Evolutionary conservation across 1,284 basidiomycete species (phyloP).

Genomic region (Rugosomyces carneus): DNA sequence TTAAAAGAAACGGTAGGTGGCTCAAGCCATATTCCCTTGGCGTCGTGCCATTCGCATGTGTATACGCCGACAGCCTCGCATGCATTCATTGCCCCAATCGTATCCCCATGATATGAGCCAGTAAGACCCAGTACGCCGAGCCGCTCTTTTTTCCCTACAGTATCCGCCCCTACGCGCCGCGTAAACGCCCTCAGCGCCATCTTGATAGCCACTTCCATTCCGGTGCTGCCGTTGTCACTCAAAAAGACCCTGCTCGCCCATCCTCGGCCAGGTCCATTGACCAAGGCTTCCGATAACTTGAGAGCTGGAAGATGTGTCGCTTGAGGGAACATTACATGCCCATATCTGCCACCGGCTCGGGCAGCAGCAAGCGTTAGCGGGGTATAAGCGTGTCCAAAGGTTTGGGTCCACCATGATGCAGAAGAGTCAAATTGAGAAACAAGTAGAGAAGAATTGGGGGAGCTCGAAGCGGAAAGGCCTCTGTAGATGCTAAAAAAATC

Average conservation of each 20-base stretch:
- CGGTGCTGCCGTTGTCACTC: conserved; percentile 93
- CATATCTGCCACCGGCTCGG: conserved; percentile 87
- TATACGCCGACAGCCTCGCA: conserved; percentile 81
- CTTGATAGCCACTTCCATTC: conserved; percentile 94
- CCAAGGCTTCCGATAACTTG: conserved; percentile 66
- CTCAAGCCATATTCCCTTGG: conserved; percentile 92
- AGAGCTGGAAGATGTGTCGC: conserved; percentile 85
- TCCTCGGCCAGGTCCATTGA: conserved; percentile 71
- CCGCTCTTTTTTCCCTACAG: conserved; percentile 37
- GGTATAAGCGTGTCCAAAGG: conserved; percentile 80
- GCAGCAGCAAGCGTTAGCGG: conserved; percentile 83
- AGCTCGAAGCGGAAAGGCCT: conserved; percentile 12
- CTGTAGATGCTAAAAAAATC: conserved; percentile 81
- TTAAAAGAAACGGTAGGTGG: conserved; percentile 74
- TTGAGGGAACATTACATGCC: conserved; percentile 94
- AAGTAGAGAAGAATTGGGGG: conserved; percentile 40
- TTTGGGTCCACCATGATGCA: conserved; percentile 98
- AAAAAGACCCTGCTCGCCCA: conserved; percentile 94
- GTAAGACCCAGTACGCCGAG: conserved; percentile 84
- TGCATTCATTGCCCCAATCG: conserved; percentile 97
- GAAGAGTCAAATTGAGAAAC: conserved; percentile 83
- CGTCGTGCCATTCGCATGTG: conserved; percentile 95
- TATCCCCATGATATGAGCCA: conserved; percentile 97
- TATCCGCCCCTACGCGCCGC: conserved; percentile 33
- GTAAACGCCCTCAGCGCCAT: conserved; percentile 86